Evolutionary conservation across 345 rosid genomes (phyloP).

Genomic region (Populus deltoides): DNA sequence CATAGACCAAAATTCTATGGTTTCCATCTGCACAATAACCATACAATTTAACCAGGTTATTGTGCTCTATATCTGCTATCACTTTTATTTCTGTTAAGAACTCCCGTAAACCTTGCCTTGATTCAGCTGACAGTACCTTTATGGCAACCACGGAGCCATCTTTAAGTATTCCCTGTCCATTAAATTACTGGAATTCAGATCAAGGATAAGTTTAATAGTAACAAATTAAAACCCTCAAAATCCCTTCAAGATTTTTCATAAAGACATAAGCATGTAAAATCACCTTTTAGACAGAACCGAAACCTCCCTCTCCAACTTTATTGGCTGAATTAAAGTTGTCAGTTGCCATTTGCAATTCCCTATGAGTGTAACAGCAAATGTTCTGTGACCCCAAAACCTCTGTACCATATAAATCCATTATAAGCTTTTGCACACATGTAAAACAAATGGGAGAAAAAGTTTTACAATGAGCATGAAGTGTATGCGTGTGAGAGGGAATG

Average conservation of each 20-base stretch:
- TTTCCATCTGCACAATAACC: conserved; percentile 65
- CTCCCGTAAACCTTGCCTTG: conserved; percentile 62
- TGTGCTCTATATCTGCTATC: conserved; percentile 55
- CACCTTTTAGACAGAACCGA: conserved; percentile 76
- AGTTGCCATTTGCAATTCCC: conserved; percentile 52
- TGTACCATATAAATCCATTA: conserved; percentile 22
- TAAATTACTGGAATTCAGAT: conserved; percentile 1
- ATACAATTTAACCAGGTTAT: conserved; percentile 53
- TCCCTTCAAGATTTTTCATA: neutral
- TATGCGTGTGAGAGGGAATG: neutral
- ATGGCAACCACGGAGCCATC: conserved; percentile 57
- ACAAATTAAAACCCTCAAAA: neutral
- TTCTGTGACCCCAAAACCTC: conserved; percentile 51
- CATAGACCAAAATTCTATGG: conserved; percentile 66
- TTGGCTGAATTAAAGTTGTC: conserved; percentile 44
- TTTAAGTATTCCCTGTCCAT: conserved; percentile 49
- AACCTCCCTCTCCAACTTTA: conserved; percentile 73
- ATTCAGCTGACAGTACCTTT: conserved; percentile 58
- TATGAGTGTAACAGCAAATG: conserved; percentile 37
- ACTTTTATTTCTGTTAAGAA: conserved; percentile 63
- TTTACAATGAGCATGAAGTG: neutral
- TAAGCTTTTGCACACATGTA: neutral
- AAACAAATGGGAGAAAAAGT: neutral
- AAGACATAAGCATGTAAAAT: conserved; percentile 7
- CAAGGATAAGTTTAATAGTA: neutral